These are phyloP conservation scores for Melaleuca quinquenervia DNA, from an alignment of 345 rosid species.

Conservation along the genomic window DNA sequence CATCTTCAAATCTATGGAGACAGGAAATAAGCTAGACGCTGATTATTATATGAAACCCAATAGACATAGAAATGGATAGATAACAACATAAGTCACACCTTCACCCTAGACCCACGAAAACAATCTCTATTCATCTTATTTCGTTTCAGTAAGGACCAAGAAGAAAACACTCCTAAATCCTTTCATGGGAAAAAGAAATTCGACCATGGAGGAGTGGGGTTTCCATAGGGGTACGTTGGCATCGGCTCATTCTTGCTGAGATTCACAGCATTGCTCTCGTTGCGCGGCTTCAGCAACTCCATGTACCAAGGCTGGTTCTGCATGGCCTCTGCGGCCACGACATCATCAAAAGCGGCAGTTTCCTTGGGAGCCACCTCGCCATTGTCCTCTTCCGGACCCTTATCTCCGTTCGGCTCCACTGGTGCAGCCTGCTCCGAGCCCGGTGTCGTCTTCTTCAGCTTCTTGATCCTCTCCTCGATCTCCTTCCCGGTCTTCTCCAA, in stretches of 20 bases:
- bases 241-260: background rate
- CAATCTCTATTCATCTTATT: background rate
- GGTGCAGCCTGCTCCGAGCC: background rate
- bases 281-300: background rate
- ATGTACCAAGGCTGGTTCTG: slow-evolving; percentile 2
- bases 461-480: background rate
- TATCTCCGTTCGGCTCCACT: background rate
- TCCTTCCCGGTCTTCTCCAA: background rate
- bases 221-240: background rate
- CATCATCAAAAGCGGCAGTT: background rate
- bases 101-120: background rate
- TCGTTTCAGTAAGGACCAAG: background rate
- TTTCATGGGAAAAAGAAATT: background rate
- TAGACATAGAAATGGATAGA: background rate
- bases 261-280: background rate
- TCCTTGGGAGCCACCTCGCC: background rate
- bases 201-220: background rate
- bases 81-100: background rate
- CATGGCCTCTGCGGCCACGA: background rate
- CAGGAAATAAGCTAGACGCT: background rate
- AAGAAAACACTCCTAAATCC: background rate
- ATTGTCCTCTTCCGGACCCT: background rate
- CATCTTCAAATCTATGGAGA: background rate
- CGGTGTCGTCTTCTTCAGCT: background rate
- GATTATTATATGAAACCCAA: background rate